Evolutionary conservation across 2,329 filamentous ascomycete genomes (phyloP).

Genomic region (Arthrobotrys pseudoclavata): DNA sequence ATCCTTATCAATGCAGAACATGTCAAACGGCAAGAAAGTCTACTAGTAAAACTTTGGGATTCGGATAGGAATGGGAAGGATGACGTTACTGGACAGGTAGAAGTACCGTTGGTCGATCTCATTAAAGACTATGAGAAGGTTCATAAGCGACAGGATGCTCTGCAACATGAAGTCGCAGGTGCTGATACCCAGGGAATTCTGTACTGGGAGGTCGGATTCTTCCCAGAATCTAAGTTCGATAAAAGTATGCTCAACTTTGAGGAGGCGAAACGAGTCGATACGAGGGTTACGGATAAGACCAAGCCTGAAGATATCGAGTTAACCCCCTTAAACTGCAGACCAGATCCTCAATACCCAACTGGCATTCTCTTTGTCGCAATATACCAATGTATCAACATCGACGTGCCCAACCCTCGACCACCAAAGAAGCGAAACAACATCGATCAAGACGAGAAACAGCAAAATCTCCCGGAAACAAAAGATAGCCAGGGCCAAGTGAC

Average conservation of each 20-base stretch:
- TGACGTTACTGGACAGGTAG: conserved; percentile 94
- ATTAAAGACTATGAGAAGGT: conserved; percentile 94
- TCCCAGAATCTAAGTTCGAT: conserved; percentile 89
- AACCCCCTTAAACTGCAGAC: conserved; percentile 87
- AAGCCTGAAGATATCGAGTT: conserved; percentile 82
- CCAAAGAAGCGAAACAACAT: conserved; percentile 36
- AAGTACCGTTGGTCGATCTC: conserved; percentile 92
- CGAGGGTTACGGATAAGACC: conserved; percentile 87
- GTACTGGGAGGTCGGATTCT: conserved; percentile 96
- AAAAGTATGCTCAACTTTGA: conserved; percentile 78
- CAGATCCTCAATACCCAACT: conserved; percentile 93
- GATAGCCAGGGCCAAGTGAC: conserved; percentile 80
- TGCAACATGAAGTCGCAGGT: conserved; percentile 84
- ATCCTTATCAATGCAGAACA: conserved; percentile 88
- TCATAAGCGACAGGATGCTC: conserved; percentile 87
- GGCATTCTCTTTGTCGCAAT: conserved; percentile 88
- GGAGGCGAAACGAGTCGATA: conserved; percentile 78
- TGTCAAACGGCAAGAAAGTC: conserved; percentile 91
- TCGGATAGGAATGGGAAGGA: conserved; percentile 90
- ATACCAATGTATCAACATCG: conserved; percentile 94
- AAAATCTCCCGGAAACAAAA: conserved; percentile 78
- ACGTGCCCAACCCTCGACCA: conserved; percentile 66
- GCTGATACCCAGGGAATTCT: conserved; percentile 92
- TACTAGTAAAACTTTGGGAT: conserved; percentile 96
- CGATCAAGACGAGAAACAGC: conserved; percentile 45